Evolutionary conservation across 2,329 filamentous ascomycete genomes (phyloP).

Genomic region (Alternaria alternata): DNA sequence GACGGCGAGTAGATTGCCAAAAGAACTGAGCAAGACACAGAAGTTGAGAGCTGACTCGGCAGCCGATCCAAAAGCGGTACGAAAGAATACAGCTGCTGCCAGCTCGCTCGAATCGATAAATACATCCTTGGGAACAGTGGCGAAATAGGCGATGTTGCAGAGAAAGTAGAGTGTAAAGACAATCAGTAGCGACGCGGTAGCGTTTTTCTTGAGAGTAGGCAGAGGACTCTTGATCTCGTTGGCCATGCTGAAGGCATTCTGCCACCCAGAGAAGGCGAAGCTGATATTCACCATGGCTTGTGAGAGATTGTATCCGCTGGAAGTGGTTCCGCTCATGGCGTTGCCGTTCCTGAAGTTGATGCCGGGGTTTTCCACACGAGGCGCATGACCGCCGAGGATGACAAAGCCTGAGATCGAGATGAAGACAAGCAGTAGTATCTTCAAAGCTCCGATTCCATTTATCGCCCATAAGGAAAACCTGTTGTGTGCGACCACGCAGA

Average conservation of each 20-base stretch:
- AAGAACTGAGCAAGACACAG: conserved; percentile 36
- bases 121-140: conserved; percentile 55
- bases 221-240: conserved; percentile 62
- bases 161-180: conserved; percentile 54
- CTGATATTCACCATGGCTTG: conserved; percentile 43
- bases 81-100: conserved; percentile 67
- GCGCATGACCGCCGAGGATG: not conserved
- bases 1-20: conserved; percentile 41
- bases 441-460: conserved; percentile 55
- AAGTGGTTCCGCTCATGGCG: conserved; percentile 28
- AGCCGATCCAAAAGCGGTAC: conserved; percentile 64
- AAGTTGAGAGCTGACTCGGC: conserved; percentile 64
- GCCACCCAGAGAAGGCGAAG: conserved; percentile 42
- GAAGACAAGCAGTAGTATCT: conserved; percentile 69
- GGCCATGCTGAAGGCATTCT: conserved; percentile 47
- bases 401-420: conserved; percentile 25
- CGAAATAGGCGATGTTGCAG: conserved; percentile 38
- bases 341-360: conserved; percentile 23
- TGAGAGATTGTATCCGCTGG: conserved; percentile 41
- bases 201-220: conserved; percentile 60
- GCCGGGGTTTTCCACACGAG: not conserved
- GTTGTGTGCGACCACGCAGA: conserved; percentile 36
- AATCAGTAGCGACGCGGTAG: conserved; percentile 59
- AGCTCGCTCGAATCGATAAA: conserved; percentile 58
- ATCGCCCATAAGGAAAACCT: conserved; percentile 39